Evolutionary conservation across 148 eudicot genomes (phyloP).

Genomic region (Chenopodium album): DNA sequence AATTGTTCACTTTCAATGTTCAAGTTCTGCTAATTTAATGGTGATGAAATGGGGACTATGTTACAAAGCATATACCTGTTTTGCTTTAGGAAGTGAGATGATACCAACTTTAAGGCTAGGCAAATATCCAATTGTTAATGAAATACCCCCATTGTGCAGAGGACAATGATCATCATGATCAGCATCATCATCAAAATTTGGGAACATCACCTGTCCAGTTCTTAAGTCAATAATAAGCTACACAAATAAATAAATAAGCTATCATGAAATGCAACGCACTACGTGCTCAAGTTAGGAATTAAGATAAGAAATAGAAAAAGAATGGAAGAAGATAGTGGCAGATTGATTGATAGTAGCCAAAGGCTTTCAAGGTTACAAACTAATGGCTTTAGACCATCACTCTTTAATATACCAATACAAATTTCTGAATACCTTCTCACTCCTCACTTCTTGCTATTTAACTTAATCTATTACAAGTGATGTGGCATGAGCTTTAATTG

Average conservation of each 20-base stretch:
- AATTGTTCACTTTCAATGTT: background rate
- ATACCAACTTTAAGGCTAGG: constrained; percentile 70
- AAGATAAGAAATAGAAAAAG: no score
- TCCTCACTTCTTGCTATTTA: no score
- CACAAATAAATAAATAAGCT: background rate
- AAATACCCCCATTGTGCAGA: constrained; percentile 37
- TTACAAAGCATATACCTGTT: constrained; percentile 22
- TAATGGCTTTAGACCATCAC: no score
- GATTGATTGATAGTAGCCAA: no score
- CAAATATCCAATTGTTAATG: constrained; percentile 73
- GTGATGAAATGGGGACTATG: background rate
- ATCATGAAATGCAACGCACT: no score
- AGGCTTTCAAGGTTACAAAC: no score
- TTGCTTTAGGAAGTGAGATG: constrained; percentile 35
- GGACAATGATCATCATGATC: constrained; percentile 22
- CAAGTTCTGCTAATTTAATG: constrained; percentile 2
- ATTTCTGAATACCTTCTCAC: no score
- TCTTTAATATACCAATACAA: no score
- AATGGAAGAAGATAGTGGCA: no score
- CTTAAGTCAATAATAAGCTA: background rate
- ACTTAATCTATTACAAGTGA: no score
- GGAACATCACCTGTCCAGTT: constrained; percentile 28
- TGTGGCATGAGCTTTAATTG: no score
- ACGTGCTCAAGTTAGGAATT: no score
- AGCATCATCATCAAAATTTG: constrained; percentile 29